Percentiles rank a stretch among this genome's conserved stretches.
Conservation (phyloP, 352 stramenopile species). For the Pythium vanterpoolii region DNA sequence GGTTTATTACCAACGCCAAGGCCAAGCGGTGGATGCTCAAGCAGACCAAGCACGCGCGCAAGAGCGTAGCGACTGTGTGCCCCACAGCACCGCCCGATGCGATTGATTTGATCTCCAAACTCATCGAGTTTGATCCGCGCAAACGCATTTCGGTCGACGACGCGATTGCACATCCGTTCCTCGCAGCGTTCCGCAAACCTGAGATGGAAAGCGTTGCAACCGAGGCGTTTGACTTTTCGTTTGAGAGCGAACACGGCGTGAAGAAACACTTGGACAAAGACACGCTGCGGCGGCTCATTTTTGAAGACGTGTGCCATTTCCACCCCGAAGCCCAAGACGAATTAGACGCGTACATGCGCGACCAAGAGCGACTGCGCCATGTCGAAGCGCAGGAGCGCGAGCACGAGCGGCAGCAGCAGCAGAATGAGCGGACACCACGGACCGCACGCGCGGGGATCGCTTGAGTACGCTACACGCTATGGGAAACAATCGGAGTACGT, state of each 20-base stretch:
- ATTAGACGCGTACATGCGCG: slow-evolving; percentile 44
- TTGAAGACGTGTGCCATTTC: slow-evolving; percentile 85
- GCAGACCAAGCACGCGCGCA: slow-evolving; percentile 58
- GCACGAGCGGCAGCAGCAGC: slow-evolving; percentile 22
- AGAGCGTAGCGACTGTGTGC: slow-evolving; percentile 47
- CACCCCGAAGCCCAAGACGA: slow-evolving; percentile 67
- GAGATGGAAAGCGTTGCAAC: slow-evolving; percentile 40
- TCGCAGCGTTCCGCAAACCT: slow-evolving; percentile 55
- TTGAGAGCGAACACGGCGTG: slow-evolving; percentile 53
- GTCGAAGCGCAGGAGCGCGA: slow-evolving; percentile 25
- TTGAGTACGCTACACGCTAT: no score
- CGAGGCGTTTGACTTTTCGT: slow-evolving; percentile 77
- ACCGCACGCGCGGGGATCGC: slow-evolving; percentile 20
- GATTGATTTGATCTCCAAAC: slow-evolving; percentile 79
- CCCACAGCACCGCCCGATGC: slow-evolving; percentile 53
- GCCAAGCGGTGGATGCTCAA: slow-evolving; percentile 80
- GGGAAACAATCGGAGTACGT: neutral
- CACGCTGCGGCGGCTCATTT: slow-evolving; percentile 74
- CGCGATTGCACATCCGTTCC: slow-evolving; percentile 75
- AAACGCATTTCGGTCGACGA: slow-evolving; percentile 71
- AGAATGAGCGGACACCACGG: slow-evolving; percentile 15
- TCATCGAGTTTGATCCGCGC: slow-evolving; percentile 90
- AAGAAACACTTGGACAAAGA: slow-evolving; percentile 69
- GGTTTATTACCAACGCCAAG: slow-evolving; percentile 82
- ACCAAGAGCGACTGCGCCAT: slow-evolving; percentile 40